These are phyloP conservation scores for Symmetrospora coprosmae DNA, from an alignment of 768 basidiomycete species.

Conservation along the genomic window DNA sequence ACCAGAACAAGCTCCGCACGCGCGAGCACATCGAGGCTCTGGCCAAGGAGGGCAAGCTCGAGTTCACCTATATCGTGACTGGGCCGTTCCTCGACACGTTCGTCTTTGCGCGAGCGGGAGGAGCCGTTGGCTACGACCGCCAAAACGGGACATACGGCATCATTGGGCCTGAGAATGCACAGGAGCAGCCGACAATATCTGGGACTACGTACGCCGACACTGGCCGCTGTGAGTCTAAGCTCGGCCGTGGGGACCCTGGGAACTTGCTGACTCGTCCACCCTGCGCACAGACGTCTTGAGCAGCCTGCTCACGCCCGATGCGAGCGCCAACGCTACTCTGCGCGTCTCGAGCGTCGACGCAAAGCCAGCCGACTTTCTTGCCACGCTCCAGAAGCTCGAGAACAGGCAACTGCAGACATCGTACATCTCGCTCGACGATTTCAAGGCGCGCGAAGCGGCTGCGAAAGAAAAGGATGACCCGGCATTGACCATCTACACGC, in stretches of 20 bases:
- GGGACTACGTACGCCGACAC: conserved; percentile 25
- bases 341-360: conserved; percentile 19
- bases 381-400: background rate
- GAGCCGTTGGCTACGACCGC: background rate
- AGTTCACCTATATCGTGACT: conserved; percentile 23
- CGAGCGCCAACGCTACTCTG: conserved; percentile 20
- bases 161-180: conserved; percentile 14
- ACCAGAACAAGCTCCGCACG: conserved; percentile 26
- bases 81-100: conserved; percentile 25
- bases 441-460: conserved; percentile 12
- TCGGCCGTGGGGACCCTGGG: background rate
- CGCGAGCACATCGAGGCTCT: conserved; percentile 24
- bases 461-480: background rate
- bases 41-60: conserved; percentile 20
- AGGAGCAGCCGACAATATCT: conserved; percentile 9
- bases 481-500: conserved; percentile 13
- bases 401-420: conserved; percentile 8
- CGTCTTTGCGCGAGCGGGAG: conserved; percentile 3
- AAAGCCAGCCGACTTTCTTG: conserved; percentile 17
- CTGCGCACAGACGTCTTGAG: conserved; percentile 8
- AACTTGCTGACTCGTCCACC: background rate
- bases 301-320: conserved; percentile 16
- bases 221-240: conserved; percentile 3
- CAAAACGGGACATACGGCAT: conserved; percentile 12
- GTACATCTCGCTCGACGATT: conserved; percentile 15